Evolutionary conservation across 441 rosid genomes (phyloP), one percentile per base, ranked within the genome.

Genomic region (Brassica balearica): DNA sequence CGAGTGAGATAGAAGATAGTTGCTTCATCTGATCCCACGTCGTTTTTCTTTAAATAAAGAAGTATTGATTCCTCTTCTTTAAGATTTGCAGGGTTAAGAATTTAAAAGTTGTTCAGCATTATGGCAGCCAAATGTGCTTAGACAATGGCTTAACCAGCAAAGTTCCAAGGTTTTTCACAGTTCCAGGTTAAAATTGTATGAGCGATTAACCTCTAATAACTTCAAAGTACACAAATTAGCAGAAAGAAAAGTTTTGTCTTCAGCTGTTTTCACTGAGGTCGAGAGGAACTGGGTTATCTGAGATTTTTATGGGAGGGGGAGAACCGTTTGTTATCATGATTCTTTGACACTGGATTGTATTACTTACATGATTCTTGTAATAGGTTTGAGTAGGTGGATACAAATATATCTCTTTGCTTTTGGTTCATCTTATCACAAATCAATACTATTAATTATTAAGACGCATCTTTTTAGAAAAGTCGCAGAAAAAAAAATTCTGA

Each of bases 81-180:
- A 63, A 10, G 60, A 65, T 65, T 65, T 71, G 60, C 72, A 65
- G 66, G 58, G 60, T 25, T 51, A 12, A 22, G 80, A 60, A 62
- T 63, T 20, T 12, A 12, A 63, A 53, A 1, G 43, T 15, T 75
- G 17, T 9, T 63, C 56, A 46, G 41, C 74, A 46, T 76, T 62
- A 19, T 12, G 7, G 59, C 32, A 67, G 27, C 79, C 36, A 5
- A 59, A 75, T 68, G 60, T 68, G 79, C 11, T 43, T 59, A 41
- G 65, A 23, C 29, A 67, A 66, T 8, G 72, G 65, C 68, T 38
- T n/a, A 56, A 25, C 20, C 67, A 67, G 62, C 14, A 38, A 67
- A 36, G 25, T 38, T 14, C 27, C 14, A 11, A 58, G 36, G 27
- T 7, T 56, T 55, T 20, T 15, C 59, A 29, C 56, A 32, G 38